Evolutionary conservation across 257 asterid genomes (phyloP).

Genomic region (Thymus quinquecostatus): DNA sequence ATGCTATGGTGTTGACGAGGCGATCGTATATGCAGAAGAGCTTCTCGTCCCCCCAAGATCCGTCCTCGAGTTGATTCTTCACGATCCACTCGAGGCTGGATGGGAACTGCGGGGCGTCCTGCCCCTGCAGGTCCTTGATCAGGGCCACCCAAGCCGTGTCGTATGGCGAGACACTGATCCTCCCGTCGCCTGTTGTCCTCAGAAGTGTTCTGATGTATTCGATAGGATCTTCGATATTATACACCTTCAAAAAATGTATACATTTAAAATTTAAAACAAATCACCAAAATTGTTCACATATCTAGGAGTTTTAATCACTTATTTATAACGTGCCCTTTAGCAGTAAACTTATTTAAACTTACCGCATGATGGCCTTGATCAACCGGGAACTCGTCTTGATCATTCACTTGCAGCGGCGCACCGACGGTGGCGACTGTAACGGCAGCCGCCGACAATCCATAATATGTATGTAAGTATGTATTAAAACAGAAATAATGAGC

Average conservation of each 20-base stretch:
- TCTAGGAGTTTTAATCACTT: no score
- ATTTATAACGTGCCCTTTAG: no score
- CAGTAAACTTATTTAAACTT: no score
- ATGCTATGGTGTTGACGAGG: conserved; percentile 14
- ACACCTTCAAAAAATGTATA: conserved; percentile 6
- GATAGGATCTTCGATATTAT: conserved; percentile 9
- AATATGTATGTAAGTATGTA: no score
- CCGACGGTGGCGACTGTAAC: conserved; percentile 18
- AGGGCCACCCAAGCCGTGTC: conserved; percentile 20
- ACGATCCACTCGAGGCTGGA: conserved; percentile 23
- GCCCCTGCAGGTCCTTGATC: conserved; percentile 6
- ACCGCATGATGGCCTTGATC: conserved; percentile 22
- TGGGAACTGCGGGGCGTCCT: conserved; percentile 15
- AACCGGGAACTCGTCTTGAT: background rate
- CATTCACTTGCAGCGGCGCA: conserved; percentile 11
- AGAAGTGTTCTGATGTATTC: conserved; percentile 11
- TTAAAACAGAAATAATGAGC: background rate
- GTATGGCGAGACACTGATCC: conserved; percentile 23
- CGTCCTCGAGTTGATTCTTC: conserved; percentile 22
- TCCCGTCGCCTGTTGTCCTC: conserved; percentile 13
- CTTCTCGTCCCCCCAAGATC: conserved; percentile 27
- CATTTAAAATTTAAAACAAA: no score
- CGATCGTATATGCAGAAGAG: conserved; percentile 15
- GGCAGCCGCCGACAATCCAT: background rate
- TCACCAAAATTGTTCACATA: no score